Evolutionary conservation across 2,329 filamentous ascomycete genomes (phyloP), one percentile per base, ranked within the genome.

Genomic region (Blumeriella jaapii): DNA sequence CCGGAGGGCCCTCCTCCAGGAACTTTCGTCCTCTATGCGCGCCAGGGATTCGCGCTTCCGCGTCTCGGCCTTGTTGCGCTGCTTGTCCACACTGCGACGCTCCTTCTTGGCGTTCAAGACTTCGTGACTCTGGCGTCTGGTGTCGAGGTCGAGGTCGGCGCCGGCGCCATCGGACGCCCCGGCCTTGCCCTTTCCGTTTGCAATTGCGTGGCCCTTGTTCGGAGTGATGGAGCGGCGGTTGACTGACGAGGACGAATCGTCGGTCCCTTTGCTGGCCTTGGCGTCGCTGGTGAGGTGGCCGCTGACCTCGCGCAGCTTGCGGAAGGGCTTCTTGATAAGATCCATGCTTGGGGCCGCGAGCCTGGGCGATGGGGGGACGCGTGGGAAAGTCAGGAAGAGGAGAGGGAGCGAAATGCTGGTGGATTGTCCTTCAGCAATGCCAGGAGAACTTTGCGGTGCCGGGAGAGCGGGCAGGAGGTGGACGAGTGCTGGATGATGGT

Each of bases 11-110:
- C 17, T 52, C 43, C 24, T 46, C 22, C 22, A 55, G 28, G 31
- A 51, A 55, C 10, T 45, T 45, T 52, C 50, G 14, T 53, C 51
- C 29, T 51, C 46, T 26, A 54, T 54, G 30, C 45, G 42, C n/a
- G 50, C 47, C 44, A 54, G 27, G 8, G 44, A 40, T 26, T 51
- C 34, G 17, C 41, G 39, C 44, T 52, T 53, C 34, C 46, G 53
- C 11, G 36, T 36, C 22, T 55, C 48, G 3, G 34, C 41, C 25
- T 53, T 54, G 2, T 19, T 12, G 8, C 50, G 41, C 22, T 48
- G 45, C 36, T 47, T 49, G 29, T 53, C 51, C 26, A 52, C 18
- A 32, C 49, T 54, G 17, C 39, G 37, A 22, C 46, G 39, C 29
- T 41, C 30, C 15, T 36, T 46, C 20, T 53, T 45, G 1, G 36